Evolutionary conservation across 192 early-diverging fungal species (phyloP), one percentile per base, ranked within the genome.

Genomic region (Glomus cerebriforme): DNA sequence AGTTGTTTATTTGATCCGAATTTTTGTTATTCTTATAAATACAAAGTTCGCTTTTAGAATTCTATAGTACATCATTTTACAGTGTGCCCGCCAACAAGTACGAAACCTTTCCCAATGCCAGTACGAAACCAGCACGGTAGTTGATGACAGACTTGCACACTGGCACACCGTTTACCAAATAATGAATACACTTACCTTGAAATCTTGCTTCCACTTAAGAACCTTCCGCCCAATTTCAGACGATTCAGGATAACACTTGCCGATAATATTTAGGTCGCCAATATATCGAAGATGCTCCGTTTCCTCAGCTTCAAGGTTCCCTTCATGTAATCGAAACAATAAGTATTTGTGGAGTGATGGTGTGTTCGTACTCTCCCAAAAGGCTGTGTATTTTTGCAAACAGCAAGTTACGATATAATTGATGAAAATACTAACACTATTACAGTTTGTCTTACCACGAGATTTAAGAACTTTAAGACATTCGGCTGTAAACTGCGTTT

Each of bases 41-140:
- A 35, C 5, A 35, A 35, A 35, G 34, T 35, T 35, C 34, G 5
- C 34, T 35, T 35, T 35, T 35, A 35, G 34, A 35, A 35, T n/a
- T 35, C 34, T 35, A 35, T 35, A 35, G 5, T 5, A 35, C 34
- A 35, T 35, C 34, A 35, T n/a, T 35, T 35, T 35, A 35, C 34
- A 5, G 34, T 35, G 34, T 35, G 34, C 39, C 7, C 71, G 19
- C 47, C 45, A 58, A 73, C 71, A 58, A 73, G 71, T 73, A 73
- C 37, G 69, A 35, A 73, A 73, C 71, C 49, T 45, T 73, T 45
- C 17, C 71, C 47, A 45, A 4, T 58, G 47, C 47, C 45, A 73
- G 71, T 32, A 73, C 19, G 71, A 35, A 73, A 73, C 71, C 29
- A 45, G 37, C 22, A 73, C 19, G 71, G 71, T 58, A 73, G 71